Evolutionary conservation across 495 filamentous ascomycete species (phyloP).

Genomic region (Penicillium psychrofluorescens): DNA sequence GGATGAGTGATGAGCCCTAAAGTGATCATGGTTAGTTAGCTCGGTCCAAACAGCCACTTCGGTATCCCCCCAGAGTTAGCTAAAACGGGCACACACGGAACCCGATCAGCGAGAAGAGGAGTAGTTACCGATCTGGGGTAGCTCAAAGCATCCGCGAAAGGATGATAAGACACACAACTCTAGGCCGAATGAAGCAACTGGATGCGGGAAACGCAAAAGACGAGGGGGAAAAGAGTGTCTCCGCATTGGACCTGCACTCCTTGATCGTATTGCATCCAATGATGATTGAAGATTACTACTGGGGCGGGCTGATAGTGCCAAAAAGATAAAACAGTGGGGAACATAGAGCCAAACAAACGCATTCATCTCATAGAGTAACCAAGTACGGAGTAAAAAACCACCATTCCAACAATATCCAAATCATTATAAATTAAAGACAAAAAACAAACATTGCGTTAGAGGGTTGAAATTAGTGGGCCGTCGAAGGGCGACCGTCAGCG

Average conservation of each 20-base stretch:
- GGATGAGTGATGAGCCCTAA: too few relatives aligned
- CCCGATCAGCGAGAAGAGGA: too few relatives aligned
- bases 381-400: not conserved
- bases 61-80: too few relatives aligned
- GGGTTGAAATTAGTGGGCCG: constrained; percentile 10
- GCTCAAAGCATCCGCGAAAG: too few relatives aligned
- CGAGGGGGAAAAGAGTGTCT: not conserved
- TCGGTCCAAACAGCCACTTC: too few relatives aligned
- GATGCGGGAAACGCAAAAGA: too few relatives aligned
- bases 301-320: not conserved
- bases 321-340: constrained; percentile 3
- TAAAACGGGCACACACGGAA: too few relatives aligned
- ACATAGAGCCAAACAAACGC: not conserved
- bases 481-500: constrained; percentile 17
- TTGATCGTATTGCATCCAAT: not conserved
- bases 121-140: too few relatives aligned
- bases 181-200: too few relatives aligned
- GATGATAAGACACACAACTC: too few relatives aligned
- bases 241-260: not conserved
- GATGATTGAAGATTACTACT: too few relatives aligned
- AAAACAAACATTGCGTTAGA: constrained; percentile 3
- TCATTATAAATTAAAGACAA: not conserved
- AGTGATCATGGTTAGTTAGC: too few relatives aligned
- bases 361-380: not conserved
- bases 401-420: not conserved